Evolutionary conservation across 805 yeast genomes (phyloP), one percentile per base, ranked within the genome.

Genomic region (Schizosaccharomyces pombe): DNA sequence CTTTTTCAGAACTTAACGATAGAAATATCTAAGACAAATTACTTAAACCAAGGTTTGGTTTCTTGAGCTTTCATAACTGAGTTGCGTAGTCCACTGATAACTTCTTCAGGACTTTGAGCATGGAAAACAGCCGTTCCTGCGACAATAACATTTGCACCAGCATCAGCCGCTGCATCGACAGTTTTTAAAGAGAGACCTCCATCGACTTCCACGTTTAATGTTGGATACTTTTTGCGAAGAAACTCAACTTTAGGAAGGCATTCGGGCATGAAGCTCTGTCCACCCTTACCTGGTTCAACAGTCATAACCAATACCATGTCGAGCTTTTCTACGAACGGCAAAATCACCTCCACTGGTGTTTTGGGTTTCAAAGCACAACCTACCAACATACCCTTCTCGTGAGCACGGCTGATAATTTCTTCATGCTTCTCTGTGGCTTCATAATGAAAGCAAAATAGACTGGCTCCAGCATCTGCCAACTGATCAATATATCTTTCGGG

Each of bases 221-320:
- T 65, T 11, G 96, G 95, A 66, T 73, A 85, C 62, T 72, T 75
- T 39, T 65, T 67, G 67, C 98, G 78, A 61, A 91, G 72, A 31
- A 71, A 72, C 60, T 77, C 80, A 52, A 89, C 60, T 57, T 58
- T 43, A 12, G 93, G 85, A 97, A 91, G 87, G 95, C 89, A 87
- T 57, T 78, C 84, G 19, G 78, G 70, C 95, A 85, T 86, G 72
- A 91, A 91, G 67, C 82, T 82, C 70, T 91, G 98, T 51, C 98
- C 98, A 24, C 98, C 98, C 39, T 31, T 89, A 0, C 98, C 98
- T 12, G 98, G 98, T 70, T 91, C 98, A 34, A 91, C 97, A 2
- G 98, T 91, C 60, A 59, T 58, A 31, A 9, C 24, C 26, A 30
- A 28, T n/a, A 85, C 87, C 95, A 89, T 85, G 66, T 91, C 97